A percentile compares a stretch with the other conserved stretches of the same genome.
Conservation (phyloP, 2,329 filamentous ascomycete genomes). For the Fusarium kyushuense region DNA sequence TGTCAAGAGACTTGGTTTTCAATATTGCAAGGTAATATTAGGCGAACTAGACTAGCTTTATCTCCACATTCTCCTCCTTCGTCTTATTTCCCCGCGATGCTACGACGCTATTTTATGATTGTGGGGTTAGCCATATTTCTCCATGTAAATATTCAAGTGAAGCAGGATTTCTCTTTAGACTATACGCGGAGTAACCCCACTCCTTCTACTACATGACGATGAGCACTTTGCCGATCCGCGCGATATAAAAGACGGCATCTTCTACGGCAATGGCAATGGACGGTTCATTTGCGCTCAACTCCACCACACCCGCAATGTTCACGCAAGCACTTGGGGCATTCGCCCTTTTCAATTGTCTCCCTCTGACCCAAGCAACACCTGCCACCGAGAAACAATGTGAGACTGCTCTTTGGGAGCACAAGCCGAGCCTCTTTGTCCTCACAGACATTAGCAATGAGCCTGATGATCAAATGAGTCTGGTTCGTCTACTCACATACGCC, state of each 20-base stretch:
- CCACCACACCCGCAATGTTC: conserved; percentile 6
- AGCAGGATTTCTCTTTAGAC: background rate
- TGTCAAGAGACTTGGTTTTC: background rate
- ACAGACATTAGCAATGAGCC: conserved; percentile 61
- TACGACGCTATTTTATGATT: background rate
- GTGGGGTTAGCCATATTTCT: background rate
- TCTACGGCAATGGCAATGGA: background rate
- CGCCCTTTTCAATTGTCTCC: background rate
- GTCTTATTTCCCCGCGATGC: background rate
- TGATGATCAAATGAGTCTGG: conserved; percentile 58
- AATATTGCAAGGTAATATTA: background rate
- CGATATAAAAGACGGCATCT: background rate
- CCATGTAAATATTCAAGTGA: background rate
- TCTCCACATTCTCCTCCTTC: background rate
- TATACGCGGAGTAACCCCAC: background rate
- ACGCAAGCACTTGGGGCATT: conserved; percentile 15
- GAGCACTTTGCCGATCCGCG: background rate
- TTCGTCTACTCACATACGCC: conserved; percentile 57
- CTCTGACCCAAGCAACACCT: background rate
- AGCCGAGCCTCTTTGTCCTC: conserved; percentile 54
- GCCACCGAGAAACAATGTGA: background rate
- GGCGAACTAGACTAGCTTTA: background rate
- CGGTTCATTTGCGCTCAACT: background rate
- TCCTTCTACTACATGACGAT: background rate
- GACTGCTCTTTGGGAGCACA: conserved; percentile 18